phyloP scores from a whole-genome alignment of 176 grass and related monocot species.

The Carex littledalei region DNA sequence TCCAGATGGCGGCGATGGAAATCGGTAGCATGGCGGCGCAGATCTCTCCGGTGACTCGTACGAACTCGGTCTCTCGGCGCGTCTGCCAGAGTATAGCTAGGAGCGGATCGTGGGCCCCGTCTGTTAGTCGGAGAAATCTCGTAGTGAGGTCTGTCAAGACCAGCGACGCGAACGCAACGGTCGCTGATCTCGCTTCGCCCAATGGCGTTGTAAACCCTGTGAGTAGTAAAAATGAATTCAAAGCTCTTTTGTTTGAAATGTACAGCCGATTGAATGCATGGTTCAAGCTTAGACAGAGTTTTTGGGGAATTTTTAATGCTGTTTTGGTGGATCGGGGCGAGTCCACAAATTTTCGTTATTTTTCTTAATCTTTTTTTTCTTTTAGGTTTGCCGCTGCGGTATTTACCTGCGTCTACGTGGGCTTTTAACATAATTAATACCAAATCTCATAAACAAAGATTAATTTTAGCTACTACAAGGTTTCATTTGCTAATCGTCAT shows the following conservation, averaged over 20 bases:
- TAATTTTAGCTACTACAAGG: neutral
- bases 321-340: constrained; percentile 8
- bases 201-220: constrained; percentile 56
- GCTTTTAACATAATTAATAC: neutral
- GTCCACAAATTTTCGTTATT: neutral
- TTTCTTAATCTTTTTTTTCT: too few species aligned
- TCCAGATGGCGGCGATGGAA: constrained; percentile 45
- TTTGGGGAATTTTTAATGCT: neutral
- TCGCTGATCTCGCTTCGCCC: constrained; percentile 42
- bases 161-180: constrained; percentile 21
- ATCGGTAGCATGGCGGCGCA: constrained; percentile 44
- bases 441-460: too few species aligned
- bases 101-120: constrained; percentile 2
- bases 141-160: constrained; percentile 39
- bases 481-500: neutral
- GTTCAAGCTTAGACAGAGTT: neutral
- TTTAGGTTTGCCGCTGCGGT: neutral
- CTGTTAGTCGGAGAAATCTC: constrained; percentile 23
- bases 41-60: constrained; percentile 10
- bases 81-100: neutral
- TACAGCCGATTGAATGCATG: neutral
- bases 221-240: constrained; percentile 7
- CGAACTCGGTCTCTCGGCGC: constrained; percentile 3
- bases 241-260: neutral
- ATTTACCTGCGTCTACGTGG: neutral